A percentile compares a stretch with the other conserved stretches of the same genome.
Evolutionary conservation across 1,284 basidiomycete genomes (phyloP).

Genomic region (Cronartium quercuum): DNA sequence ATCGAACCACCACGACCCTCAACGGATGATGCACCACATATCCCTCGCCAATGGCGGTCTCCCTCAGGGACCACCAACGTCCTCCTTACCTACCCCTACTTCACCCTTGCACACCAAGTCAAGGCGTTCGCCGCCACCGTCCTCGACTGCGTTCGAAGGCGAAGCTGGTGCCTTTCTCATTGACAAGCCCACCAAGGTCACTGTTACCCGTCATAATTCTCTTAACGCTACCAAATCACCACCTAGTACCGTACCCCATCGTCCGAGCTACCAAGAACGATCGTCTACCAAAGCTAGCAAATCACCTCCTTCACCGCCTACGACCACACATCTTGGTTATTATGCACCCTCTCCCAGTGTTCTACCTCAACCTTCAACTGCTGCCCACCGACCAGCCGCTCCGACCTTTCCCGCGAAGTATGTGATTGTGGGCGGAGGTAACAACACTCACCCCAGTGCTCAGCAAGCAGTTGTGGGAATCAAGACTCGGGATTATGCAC

Average conservation of each 20-base stretch:
- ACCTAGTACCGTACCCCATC: conserved; percentile 62
- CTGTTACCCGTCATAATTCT: background rate
- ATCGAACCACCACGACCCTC: background rate
- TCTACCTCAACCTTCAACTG: conserved; percentile 21
- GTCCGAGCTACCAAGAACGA: conserved; percentile 44
- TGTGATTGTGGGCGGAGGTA: conserved; percentile 24
- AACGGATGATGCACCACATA: background rate
- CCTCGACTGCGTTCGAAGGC: conserved; percentile 21
- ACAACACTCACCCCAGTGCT: conserved; percentile 28
- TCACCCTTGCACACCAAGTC: conserved; percentile 4
- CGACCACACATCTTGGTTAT: background rate
- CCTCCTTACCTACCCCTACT: conserved; percentile 18
- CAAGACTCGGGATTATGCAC: conserved; percentile 37
- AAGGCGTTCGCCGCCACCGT: background rate
- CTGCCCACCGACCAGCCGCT: background rate
- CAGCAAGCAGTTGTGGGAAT: background rate
- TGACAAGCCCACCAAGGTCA: background rate
- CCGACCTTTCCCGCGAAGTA: conserved; percentile 38
- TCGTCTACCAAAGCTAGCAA: conserved; percentile 40
- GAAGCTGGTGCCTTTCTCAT: conserved; percentile 33
- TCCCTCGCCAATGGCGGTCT: background rate
- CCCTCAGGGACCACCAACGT: conserved; percentile 14
- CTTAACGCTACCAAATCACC: conserved; percentile 42
- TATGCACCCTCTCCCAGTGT: conserved; percentile 21
- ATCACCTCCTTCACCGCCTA: background rate